Evolutionary conservation across 305 asterid species (phyloP).

Genomic region (Nicotiana rustica): DNA sequence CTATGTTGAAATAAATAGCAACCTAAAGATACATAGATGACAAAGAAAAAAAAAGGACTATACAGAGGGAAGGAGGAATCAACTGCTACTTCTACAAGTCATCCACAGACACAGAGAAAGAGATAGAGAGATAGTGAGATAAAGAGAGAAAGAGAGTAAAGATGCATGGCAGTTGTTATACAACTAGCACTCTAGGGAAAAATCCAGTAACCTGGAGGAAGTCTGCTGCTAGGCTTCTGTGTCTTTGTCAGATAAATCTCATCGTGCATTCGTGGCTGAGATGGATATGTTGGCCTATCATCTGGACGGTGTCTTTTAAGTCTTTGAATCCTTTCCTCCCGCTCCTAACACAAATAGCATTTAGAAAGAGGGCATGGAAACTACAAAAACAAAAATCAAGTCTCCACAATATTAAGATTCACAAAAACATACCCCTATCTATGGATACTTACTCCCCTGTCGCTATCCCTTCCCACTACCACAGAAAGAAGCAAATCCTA

Average conservation of each 20-base stretch:
- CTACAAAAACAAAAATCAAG: constrained; percentile 5
- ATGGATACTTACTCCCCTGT: constrained; percentile 11
- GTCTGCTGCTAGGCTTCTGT: constrained; percentile 69
- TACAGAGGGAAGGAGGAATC: constrained; percentile 2
- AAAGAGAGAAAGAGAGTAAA: not conserved
- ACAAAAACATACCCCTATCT: constrained; percentile 9
- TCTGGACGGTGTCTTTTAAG: constrained; percentile 71
- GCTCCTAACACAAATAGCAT: constrained; percentile 63
- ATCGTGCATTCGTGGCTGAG: constrained; percentile 61
- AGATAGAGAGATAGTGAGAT: not conserved
- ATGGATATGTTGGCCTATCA: constrained; percentile 63
- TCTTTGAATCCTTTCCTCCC: constrained; percentile 85
- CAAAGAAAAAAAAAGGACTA: not conserved
- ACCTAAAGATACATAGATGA: constrained; percentile 3
- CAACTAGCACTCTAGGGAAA: not conserved
- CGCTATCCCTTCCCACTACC: constrained; percentile 23
- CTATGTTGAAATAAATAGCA: not conserved
- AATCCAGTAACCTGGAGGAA: constrained; percentile 77
- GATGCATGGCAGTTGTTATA: not conserved
- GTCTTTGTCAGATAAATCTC: constrained; percentile 66
- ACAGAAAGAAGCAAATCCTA: not conserved
- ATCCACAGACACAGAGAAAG: not conserved
- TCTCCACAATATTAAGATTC: constrained; percentile 23
- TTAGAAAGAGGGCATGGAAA: constrained; percentile 4
- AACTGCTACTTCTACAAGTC: not conserved